Conservation (phyloP, 305 asterid species). For the Caryopteris hybrid region DNA sequence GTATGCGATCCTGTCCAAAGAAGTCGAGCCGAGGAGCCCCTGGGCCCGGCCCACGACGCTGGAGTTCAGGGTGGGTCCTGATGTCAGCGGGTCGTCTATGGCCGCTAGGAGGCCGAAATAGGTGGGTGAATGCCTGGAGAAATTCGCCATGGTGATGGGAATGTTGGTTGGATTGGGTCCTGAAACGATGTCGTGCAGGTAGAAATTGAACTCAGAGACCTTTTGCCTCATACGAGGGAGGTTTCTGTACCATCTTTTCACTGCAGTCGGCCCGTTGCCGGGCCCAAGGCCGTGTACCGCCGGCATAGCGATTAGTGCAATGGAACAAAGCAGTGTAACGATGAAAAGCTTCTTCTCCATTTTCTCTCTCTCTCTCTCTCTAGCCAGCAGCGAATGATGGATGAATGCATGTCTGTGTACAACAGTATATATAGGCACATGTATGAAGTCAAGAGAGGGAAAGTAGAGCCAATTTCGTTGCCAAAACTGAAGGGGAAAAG, state of each 20-base stretch:
- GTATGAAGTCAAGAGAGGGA: background rate
- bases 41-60: conserved; percentile 29
- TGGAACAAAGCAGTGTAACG: background rate
- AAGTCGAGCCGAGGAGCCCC: conserved; percentile 22
- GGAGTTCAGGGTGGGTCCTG: conserved; percentile 21
- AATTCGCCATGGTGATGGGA: conserved; percentile 15
- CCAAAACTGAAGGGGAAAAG: background rate
- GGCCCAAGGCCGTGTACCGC: background rate
- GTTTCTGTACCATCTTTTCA: conserved; percentile 24
- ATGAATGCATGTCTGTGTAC: background rate
- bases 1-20: conserved; percentile 12
- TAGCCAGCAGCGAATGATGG: background rate
- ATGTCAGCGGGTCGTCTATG: conserved; percentile 26
- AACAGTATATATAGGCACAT: background rate
- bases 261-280: conserved; percentile 3
- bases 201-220: conserved; percentile 29
- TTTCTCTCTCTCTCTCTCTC: background rate
- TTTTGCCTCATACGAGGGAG: conserved; percentile 24
- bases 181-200: conserved; percentile 27
- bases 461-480: background rate
- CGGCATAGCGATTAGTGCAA: background rate
- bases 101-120: conserved; percentile 25
- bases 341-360: background rate
- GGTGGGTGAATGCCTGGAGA: conserved; percentile 23
- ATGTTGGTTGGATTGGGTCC: conserved; percentile 27